Conservation (phyloP, 2,329 filamentous ascomycete species). For the Colletotrichum tropicicola region DNA sequence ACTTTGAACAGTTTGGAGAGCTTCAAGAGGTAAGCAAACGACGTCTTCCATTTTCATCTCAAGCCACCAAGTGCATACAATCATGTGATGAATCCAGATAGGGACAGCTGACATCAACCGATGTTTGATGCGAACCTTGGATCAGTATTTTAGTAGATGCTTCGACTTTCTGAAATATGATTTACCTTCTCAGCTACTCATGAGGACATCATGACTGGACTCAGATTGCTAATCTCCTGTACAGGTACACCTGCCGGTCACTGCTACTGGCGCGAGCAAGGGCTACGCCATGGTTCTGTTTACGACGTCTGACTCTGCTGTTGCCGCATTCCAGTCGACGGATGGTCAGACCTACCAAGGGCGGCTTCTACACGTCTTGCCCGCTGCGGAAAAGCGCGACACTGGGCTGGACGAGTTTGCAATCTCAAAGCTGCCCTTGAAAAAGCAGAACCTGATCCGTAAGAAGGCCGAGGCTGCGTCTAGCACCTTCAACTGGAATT, state of each 20-base stretch:
- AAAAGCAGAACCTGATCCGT: constrained; percentile 92
- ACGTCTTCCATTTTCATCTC: constrained; percentile 30
- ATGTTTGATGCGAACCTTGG: constrained; percentile 91
- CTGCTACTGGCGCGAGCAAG: constrained; percentile 79
- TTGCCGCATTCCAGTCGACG: constrained; percentile 79
- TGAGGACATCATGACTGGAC: neutral
- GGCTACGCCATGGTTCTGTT: constrained; percentile 92
- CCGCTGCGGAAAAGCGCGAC: constrained; percentile 83
- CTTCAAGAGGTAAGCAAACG: constrained; percentile 83
- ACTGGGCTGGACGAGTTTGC: constrained; percentile 86
- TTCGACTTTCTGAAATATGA: constrained; percentile 79
- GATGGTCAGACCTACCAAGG: constrained; percentile 93
- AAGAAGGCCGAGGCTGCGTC: constrained; percentile 83
- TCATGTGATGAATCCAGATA: constrained; percentile 96
- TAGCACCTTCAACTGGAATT: constrained; percentile 92
- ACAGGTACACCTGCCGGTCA: constrained; percentile 87
- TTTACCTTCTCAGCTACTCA: constrained; percentile 42
- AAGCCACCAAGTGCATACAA: constrained; percentile 5
- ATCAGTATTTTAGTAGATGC: constrained; percentile 99
- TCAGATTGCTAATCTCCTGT: constrained; percentile 34
- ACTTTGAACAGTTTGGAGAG: constrained; percentile 78
- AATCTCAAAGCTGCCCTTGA: constrained; percentile 89
- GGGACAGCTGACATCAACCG: constrained; percentile 95
- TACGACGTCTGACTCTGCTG: constrained; percentile 74
- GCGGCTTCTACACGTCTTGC: constrained; percentile 88